phyloP scores from a whole-genome alignment of 495 filamentous ascomycete species.

The Cercophora sp. region DNA sequence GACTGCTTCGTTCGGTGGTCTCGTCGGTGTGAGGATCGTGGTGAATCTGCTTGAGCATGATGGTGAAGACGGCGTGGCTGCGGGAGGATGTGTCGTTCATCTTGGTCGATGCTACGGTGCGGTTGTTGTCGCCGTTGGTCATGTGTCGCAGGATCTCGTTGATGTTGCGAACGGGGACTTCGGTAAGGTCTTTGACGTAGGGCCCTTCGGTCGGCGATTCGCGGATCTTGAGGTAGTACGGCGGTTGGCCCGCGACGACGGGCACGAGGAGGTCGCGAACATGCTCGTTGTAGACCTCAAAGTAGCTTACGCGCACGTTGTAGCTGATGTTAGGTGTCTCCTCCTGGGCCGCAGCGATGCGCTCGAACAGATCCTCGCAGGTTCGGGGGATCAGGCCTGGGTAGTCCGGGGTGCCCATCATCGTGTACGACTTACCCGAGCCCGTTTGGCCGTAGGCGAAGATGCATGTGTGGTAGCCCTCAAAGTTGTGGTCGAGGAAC shows the following conservation, averaged over 20 bases:
- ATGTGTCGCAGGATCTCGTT: conserved; percentile 84
- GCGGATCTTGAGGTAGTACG: conserved; percentile 94
- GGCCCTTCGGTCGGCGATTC: conserved; percentile 93
- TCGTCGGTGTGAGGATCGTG: conserved; percentile 92
- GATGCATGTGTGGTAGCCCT: conserved; percentile 98
- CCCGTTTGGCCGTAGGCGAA: conserved; percentile 99
- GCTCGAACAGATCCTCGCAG: conserved; percentile 91
- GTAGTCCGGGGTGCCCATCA: conserved; percentile 89
- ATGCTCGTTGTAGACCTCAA: conserved; percentile 99
- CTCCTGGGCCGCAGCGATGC: conserved; percentile 75
- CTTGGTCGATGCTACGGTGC: conserved; percentile 93
- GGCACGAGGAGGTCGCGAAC: conserved; percentile 91
- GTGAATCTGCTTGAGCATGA: conserved; percentile 90
- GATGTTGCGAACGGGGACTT: conserved; percentile 79
- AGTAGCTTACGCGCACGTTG: conserved; percentile 95
- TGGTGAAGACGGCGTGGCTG: conserved; percentile 95
- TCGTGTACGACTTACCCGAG: conserved; percentile 96
- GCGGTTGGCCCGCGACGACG: conserved; percentile 59
- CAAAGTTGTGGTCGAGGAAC: conserved; percentile 98
- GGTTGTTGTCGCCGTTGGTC: conserved; percentile 80
- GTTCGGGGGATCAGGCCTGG: conserved; percentile 96
- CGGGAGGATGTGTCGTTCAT: conserved; percentile 98
- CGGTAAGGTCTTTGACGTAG: conserved; percentile 96
- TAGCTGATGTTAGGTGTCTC: conserved; percentile 84
- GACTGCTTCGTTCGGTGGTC: conserved; percentile 87